Conservation (phyloP, 2,329 filamentous ascomycete genomes). For the Xylaria sp. region DNA sequence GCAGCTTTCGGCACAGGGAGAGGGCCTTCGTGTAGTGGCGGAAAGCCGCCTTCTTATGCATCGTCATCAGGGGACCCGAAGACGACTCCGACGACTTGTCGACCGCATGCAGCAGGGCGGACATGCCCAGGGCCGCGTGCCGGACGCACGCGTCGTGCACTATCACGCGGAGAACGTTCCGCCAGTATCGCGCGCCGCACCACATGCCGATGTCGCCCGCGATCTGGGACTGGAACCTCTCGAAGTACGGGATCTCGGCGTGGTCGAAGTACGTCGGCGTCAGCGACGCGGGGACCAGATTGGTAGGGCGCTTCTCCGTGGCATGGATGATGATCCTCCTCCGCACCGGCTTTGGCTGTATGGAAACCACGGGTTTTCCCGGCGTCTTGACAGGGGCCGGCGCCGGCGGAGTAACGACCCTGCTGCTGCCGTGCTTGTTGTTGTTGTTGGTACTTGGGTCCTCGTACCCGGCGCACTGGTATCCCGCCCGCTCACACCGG, state of each 20-base stretch:
- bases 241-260: conserved; percentile 26
- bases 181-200: conserved; percentile 26
- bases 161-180: conserved; percentile 21
- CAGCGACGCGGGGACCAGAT: conserved; percentile 17
- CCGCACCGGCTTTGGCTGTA: conserved; percentile 18
- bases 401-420: background rate
- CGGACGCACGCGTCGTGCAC: conserved; percentile 24
- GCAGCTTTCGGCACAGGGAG: conserved; percentile 16
- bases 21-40: conserved; percentile 27
- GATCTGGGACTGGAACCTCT: conserved; percentile 27
- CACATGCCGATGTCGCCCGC: conserved; percentile 22
- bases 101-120: conserved; percentile 27
- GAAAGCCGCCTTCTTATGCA: conserved; percentile 19
- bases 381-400: background rate
- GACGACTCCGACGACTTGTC: conserved; percentile 14
- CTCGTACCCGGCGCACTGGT: conserved; percentile 24
- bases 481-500: conserved; percentile 24
- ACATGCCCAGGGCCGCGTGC: conserved; percentile 23
- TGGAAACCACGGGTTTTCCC: background rate
- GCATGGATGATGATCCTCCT: background rate
- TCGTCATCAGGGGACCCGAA: background rate
- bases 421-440: too few species aligned
- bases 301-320: background rate
- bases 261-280: conserved; percentile 20
- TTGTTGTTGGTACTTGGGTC: conserved; percentile 3